A percentile compares a stretch with the other conserved stretches of the same genome.
These are phyloP conservation scores for Fusarium siculi DNA, from an alignment of 2,329 filamentous ascomycete genomes.

Conservation along the genomic window DNA sequence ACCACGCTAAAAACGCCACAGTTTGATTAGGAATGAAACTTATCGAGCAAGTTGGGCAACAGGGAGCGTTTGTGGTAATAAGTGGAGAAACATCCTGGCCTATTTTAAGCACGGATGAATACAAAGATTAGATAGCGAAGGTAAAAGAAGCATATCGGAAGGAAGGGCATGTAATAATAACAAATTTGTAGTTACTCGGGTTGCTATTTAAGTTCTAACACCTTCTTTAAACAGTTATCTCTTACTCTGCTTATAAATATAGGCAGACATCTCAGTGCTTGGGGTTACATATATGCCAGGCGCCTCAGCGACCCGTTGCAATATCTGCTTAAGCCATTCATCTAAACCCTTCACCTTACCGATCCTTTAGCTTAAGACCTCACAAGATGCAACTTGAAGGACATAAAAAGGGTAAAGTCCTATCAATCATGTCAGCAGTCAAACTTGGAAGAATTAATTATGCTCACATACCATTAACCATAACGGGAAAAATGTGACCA, in stretches of 20 bases:
- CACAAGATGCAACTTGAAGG: not conserved
- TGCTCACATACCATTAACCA: not conserved
- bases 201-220: rapidly evolving
- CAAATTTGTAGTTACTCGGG: rapidly evolving
- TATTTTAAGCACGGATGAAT: not conserved
- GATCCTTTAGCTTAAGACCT: not conserved
- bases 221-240: rapidly evolving
- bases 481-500: not conserved
- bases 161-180: too few relatives aligned
- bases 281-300: not conserved
- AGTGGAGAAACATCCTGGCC: not conserved
- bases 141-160: not conserved
- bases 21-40: rapidly evolving
- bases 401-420: not conserved
- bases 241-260: not conserved
- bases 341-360: not conserved
- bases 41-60: not conserved
- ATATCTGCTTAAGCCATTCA: rapidly evolving
- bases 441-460: too few relatives aligned
- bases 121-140: not conserved
- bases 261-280: not conserved
- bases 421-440: rapidly evolving
- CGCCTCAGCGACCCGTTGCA: not conserved
- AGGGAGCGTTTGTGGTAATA: not conserved
- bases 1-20: not conserved